These are phyloP conservation scores for Aspergillus neotritici DNA, from an alignment of 2,329 filamentous ascomycete genomes.

Conservation along the genomic window DNA sequence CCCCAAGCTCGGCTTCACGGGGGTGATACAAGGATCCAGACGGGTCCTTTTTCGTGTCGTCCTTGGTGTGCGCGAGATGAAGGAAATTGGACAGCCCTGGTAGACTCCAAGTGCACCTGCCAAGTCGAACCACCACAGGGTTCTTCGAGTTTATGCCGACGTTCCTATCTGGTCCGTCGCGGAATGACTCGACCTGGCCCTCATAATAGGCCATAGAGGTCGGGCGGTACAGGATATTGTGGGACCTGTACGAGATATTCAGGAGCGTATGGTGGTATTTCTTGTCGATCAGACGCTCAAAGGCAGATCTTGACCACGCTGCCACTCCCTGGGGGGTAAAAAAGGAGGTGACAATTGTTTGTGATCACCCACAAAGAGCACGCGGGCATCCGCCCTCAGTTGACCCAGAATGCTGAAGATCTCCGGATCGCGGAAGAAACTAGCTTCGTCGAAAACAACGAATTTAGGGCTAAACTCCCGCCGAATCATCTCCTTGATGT, in stretches of 20 bases:
- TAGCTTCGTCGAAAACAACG: not conserved
- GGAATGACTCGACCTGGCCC: not conserved
- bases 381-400: not conserved
- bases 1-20: not conserved
- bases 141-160: not conserved
- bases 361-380: not conserved
- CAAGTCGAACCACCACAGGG: not conserved
- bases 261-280: not conserved
- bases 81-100: not conserved
- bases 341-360: not conserved
- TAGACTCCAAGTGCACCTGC: not conserved
- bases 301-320: not conserved
- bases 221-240: not conserved
- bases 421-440: not conserved
- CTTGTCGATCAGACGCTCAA: not conserved
- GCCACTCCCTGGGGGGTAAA: not conserved
- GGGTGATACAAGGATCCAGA: not conserved
- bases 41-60: not conserved
- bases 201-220: constrained; percentile 1
- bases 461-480: too few species aligned
- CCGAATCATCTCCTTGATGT: too few species aligned
- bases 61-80: not conserved
- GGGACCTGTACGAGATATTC: not conserved
- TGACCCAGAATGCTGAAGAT: not conserved
- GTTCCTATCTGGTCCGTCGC: too few species aligned